Evolutionary conservation across 768 basidiomycete genomes (phyloP), one percentile per base, ranked within the genome.

Genomic region (Leccinum olivaceopallidum): DNA sequence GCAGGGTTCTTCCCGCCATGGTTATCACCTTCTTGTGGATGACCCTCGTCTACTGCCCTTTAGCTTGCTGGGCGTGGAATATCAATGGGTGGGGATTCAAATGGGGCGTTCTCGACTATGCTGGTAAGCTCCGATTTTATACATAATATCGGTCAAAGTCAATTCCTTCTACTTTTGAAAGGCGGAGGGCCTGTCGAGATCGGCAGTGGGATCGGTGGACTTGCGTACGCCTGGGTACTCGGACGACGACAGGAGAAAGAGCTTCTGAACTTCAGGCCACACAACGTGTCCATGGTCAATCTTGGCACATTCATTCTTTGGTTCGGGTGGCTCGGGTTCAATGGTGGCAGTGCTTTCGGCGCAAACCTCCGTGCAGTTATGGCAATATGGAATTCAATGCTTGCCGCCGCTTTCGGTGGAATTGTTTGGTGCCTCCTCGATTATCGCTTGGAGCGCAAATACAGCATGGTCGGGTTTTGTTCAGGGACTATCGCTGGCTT

Each of bases 281-380:
- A 95, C 75, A 93, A 94, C 71, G 92, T 94, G 22, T 86, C 89
- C 34, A 78, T 90, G 72, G 90, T 95, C 67, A 84, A 83, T 65
- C 81, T 95, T 58, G 93, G 94, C 64, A 94, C 90, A 9, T 89
- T 87, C 66, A 82, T 94, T 63, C 85, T 94, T 57, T 94, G 89
- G 90, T 89, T 95, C 70, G 92, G 92, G 26, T 92, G 87, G 86
- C 76, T 88, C 59, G 91, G 89, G n/a, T 94, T 94, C 81, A 95
- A 95, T 76, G 94, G 90, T 53, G 94, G 94, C 26, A 90, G 88
- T 59, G 90, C 92, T 3, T 91, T 92, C 65, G 90, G 90, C 30
- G 92, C 92, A 37, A 95, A 95, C 75, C 79, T 95, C 44, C 87
- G 94, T 54, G 93, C 92, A 3, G 80, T 94, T 59, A 84, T 88